These are phyloP conservation scores for Rosa persica DNA, from an alignment of 306 rosid species.

Conservation along the genomic window DNA sequence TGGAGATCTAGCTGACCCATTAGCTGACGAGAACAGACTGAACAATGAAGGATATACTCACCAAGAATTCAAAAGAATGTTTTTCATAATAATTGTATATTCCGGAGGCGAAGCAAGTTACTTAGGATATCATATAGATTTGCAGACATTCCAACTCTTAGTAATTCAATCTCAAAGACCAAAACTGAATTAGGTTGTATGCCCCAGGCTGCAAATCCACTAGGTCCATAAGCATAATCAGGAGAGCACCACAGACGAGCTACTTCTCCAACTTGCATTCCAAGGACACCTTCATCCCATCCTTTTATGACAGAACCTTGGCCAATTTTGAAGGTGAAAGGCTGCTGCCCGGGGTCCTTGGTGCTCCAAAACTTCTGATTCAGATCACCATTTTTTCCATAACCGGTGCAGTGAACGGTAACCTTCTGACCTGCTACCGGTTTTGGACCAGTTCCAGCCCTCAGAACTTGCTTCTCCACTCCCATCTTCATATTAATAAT, in stretches of 20 bases:
- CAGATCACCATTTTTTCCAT: constrained; percentile 73
- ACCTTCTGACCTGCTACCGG: constrained; percentile 72
- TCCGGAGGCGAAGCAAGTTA: constrained; percentile 10
- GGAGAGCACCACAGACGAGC: constrained; percentile 98
- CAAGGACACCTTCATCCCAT: constrained; percentile 95
- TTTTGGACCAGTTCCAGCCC: constrained; percentile 79
- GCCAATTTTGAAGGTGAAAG: constrained; percentile 78
- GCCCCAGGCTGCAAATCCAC: constrained; percentile 90
- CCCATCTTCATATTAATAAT: constrained; percentile 49
- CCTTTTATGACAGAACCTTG: constrained; percentile 92
- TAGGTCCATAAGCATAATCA: constrained; percentile 89
- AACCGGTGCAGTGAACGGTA: constrained; percentile 97
- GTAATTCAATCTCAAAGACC: constrained; percentile 88
- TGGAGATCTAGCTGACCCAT: not conserved
- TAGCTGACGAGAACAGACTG: not conserved
- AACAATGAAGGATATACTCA: not conserved
- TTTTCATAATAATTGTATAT: not conserved
- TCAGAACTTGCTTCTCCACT: constrained; percentile 69
- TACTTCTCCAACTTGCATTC: constrained; percentile 91
- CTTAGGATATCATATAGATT: constrained; percentile 12
- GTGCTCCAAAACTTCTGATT: constrained; percentile 97
- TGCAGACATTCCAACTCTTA: constrained; percentile 13
- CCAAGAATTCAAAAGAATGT: not conserved
- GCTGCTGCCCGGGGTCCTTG: constrained; percentile 86
- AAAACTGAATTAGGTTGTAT: constrained; percentile 75